Evolutionary conservation across 352 stramenopile species (phyloP), one percentile per base, ranked within the genome.

Genomic region (Aphanomyces stellatus): DNA sequence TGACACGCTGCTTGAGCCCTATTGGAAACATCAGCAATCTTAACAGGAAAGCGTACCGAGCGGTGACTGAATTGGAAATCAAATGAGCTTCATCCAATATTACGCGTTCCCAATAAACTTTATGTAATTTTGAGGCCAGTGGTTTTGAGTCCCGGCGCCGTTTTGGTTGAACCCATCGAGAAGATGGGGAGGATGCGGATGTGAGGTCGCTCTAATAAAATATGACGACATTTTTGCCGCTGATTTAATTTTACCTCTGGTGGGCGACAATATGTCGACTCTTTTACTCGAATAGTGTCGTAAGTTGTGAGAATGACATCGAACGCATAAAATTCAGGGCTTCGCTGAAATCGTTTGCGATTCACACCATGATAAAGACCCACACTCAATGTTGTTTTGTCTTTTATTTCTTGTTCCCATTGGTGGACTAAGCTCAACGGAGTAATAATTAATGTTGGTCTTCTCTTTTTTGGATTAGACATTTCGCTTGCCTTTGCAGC

Each of bases 61-160:
- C 85, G 22, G 80, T 88, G 13, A 74, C 85, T n/a, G 80, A 74
- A 15, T 96, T 97, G 31, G 88, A 86, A 66, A 97, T 96, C 28
- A 92, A 74, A 66, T 96, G 88, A 33, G 83, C 92, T 69, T 97
- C 88, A 66, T 97, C 88, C 33, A 97, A 64, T 30, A 97, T 91
- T 19, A 97, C 73, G 28, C 89, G 80, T 30, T 92, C 77, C 89
- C 89, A 97, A 37, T 76, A 74, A 30, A 94, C 62, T 53, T 91
- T 75, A 60, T 91, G 83, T 22, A 93, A 72, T 59, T 89, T 91
- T 22, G 81, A 90, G 2, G 70, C 77, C 30, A 75, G 22, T 41
- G 69, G 37, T n/a, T 70, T 48, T 24, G 31, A 33, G 53, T 71
- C 25, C 60, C 56, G 31, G 35, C 35, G 2, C 35, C 53, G 3